phyloP scores from a whole-genome alignment of 1,284 basidiomycete species.

The Dichomitus squalens region DNA sequence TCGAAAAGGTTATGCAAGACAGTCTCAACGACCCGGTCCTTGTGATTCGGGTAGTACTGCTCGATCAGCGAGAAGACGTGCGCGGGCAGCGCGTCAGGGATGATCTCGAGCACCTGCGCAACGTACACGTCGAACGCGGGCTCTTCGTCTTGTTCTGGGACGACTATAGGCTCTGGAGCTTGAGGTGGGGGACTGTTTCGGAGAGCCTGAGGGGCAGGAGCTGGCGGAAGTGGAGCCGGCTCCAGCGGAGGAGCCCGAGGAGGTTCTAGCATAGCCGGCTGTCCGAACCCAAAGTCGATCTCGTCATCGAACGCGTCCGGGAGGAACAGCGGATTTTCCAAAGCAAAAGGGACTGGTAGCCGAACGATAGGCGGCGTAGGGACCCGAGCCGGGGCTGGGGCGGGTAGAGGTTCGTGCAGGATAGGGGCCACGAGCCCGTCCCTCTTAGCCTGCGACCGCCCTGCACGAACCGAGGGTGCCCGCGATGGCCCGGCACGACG shows the following conservation, averaged over 20 bases:
- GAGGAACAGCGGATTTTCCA: constrained; percentile 10
- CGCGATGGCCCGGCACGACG: background rate
- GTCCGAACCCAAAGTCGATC: background rate
- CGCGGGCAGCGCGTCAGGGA: constrained; percentile 65
- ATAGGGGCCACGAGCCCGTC: too few relatives aligned
- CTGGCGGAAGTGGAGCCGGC: background rate
- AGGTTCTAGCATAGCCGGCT: background rate
- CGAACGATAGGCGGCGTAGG: background rate
- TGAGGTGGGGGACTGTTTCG: background rate
- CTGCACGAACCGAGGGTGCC: background rate
- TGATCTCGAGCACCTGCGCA: constrained; percentile 60
- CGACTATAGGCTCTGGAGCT: background rate
- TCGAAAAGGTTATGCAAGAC: constrained; percentile 66
- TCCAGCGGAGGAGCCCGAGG: background rate
- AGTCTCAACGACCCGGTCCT: constrained; percentile 47
- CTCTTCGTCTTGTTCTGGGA: background rate
- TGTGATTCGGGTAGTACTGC: constrained; percentile 35
- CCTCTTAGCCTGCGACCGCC: too few relatives aligned
- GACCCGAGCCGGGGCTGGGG: too few relatives aligned
- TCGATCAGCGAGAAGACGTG: constrained; percentile 51
- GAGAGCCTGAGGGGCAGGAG: background rate
- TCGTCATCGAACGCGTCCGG: background rate
- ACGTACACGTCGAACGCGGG: constrained; percentile 31
- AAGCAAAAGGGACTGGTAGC: background rate
- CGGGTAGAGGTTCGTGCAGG: too few relatives aligned